Percentiles rank a stretch among this genome's conserved stretches.
Evolutionary conservation across 2,329 filamentous ascomycete species (phyloP).

Genomic region (Fusarium tricinctum): DNA sequence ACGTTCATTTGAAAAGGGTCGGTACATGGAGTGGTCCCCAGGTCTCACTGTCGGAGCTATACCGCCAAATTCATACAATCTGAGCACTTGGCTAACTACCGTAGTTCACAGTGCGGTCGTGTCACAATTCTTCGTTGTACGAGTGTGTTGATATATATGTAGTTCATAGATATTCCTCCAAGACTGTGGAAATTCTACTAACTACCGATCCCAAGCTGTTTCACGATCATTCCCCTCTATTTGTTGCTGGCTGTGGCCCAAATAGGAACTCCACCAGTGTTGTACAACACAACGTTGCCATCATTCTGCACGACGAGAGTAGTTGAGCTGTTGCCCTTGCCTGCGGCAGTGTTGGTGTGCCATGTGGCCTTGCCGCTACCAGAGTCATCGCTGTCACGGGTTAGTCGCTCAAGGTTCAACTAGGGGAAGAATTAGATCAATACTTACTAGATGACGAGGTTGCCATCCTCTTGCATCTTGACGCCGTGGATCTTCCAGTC

Average conservation of each 20-base stretch:
- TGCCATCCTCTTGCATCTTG: conserved; percentile 10
- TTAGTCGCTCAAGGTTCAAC: not conserved
- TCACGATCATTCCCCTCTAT: not conserved
- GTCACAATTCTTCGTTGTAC: too few relatives aligned
- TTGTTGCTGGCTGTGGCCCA: conserved; percentile 12
- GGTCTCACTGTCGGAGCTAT: too few relatives aligned
- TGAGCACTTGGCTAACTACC: too few relatives aligned
- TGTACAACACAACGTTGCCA: conserved; percentile 19
- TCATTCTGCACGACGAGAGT: conserved; percentile 13
- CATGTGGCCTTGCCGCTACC: conserved; percentile 10
- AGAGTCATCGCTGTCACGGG: conserved; percentile 1
- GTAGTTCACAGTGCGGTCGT: too few relatives aligned
- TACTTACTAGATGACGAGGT: conserved; percentile 17
- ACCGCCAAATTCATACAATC: too few relatives aligned
- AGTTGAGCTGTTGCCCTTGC: conserved; percentile 1
- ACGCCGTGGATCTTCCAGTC: conserved; percentile 9
- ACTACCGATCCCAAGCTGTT: not conserved
- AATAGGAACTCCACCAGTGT: not conserved
- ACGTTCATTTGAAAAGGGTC: too few relatives aligned
- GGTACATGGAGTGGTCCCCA: too few relatives aligned
- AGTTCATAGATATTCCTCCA: too few relatives aligned
- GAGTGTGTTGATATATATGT: too few relatives aligned
- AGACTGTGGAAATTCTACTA: not conserved
- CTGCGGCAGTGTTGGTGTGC: conserved; percentile 11
- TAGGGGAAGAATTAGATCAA: not conserved